Percentiles rank a stretch among this genome's conserved stretches.
These are phyloP conservation scores for Laetiporus sulphureus DNA, from an alignment of 1,284 basidiomycete species.

Conservation along the genomic window DNA sequence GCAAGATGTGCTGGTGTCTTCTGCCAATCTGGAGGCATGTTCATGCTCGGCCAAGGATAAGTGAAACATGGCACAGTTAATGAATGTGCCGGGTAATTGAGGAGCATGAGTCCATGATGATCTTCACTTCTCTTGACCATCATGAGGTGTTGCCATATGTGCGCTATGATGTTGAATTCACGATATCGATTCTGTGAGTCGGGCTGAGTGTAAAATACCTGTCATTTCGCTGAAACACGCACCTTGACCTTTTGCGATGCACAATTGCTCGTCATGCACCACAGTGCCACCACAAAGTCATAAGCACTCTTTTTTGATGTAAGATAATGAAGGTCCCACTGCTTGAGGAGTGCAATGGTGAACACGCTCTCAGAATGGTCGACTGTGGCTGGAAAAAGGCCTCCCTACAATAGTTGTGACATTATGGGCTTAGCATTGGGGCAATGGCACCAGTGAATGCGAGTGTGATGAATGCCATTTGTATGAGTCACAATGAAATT, in stretches of 20 bases:
- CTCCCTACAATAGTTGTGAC: neutral
- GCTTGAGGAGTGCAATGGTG: neutral
- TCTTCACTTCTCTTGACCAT: too few species aligned
- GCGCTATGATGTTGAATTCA: too few species aligned
- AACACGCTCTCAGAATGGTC: neutral
- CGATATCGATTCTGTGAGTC: too few species aligned
- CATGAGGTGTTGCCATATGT: too few species aligned
- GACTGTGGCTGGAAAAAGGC: conserved; percentile 1
- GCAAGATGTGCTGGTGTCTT: too few species aligned
- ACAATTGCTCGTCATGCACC: neutral
- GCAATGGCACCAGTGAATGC: conserved; percentile 1
- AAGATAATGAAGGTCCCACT: conserved; percentile 1
- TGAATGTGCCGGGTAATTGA: too few species aligned
- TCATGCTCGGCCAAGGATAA: too few species aligned
- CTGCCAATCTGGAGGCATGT: too few species aligned
- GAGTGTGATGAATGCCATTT: conserved; percentile 1
- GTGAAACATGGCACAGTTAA: too few species aligned
- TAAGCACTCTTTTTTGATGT: conserved; percentile 2
- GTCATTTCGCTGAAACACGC: neutral
- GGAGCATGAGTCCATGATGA: too few species aligned
- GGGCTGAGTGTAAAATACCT: too few species aligned
- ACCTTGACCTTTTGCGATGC: neutral
- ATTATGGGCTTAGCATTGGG: neutral
- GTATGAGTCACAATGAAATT: too few species aligned
- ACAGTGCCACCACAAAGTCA: neutral